phyloP scores from a whole-genome alignment of 2,329 filamentous ascomycete genomes.

The Diaporthe batatas region DNA sequence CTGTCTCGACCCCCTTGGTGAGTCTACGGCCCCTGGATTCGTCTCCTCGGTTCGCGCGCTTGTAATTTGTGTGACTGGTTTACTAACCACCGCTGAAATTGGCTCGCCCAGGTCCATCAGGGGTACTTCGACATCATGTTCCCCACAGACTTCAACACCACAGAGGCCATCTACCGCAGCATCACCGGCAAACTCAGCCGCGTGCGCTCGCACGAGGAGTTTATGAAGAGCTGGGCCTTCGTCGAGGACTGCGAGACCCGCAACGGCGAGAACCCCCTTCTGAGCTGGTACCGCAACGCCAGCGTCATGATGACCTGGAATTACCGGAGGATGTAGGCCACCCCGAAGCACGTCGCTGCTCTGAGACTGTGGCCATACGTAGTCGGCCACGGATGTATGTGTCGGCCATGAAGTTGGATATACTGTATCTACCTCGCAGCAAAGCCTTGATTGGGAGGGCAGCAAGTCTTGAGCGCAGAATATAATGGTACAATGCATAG shows the following conservation, averaged over 20 bases:
- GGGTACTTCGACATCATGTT: slow-evolving; percentile 99
- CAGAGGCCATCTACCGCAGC: slow-evolving; percentile 92
- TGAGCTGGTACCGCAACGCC: slow-evolving; percentile 96
- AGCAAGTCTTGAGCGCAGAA: not conserved
- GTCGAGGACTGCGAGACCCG: slow-evolving; percentile 89
- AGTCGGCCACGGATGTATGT: not conserved
- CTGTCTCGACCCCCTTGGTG: slow-evolving; percentile 91
- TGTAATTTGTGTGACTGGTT: no score
- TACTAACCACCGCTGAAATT: not conserved
- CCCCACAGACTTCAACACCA: slow-evolving; percentile 92
- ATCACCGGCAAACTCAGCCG: slow-evolving; percentile 92
- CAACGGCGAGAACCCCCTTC: slow-evolving; percentile 92
- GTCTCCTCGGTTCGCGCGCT: not conserved
- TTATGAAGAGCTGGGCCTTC: slow-evolving; percentile 90
- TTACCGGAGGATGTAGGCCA: slow-evolving; percentile 36
- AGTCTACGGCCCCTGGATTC: slow-evolving; percentile 41
- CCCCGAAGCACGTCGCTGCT: not conserved
- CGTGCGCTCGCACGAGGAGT: slow-evolving; percentile 89
- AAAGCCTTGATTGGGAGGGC: no score
- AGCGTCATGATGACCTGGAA: slow-evolving; percentile 83
- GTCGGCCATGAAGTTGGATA: not conserved
- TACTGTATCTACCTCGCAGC: no score
- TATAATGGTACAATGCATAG: slow-evolving; percentile 10
- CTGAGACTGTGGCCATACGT: not conserved
- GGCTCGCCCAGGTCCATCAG: slow-evolving; percentile 81